Base-by-base conservation (phyloP, 164 flowering plant species). In the Liriodendron chinense region DNA sequence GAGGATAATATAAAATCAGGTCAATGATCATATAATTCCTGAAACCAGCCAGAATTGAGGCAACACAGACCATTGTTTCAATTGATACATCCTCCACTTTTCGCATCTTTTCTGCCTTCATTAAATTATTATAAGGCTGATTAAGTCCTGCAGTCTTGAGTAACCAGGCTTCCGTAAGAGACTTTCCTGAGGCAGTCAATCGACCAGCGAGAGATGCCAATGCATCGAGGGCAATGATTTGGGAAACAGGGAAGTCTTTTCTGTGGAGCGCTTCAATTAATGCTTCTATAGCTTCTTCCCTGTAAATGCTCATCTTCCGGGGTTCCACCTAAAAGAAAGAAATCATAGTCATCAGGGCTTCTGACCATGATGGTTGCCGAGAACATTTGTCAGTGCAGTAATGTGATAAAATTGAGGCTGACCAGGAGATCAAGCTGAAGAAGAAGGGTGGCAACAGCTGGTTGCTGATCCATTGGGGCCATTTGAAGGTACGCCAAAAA, bases 401-500 rank as follows among this genome's bases (percentile, higher is more conserved):
- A n/a, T 66, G 28, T 22, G 48, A 53, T 25, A 56, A 24, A 63
- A 25, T 22, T 70, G 72, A 78, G 77, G 49, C 89, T 34, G 64
- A 92, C 97, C 93, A 92, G 78, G 67, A 92, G 90, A 86, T 92
- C 94, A 70, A 92, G 91, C 83, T 88, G 93, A 75, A 92, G 89
- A 77, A 92, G 94, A 78, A 92, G 92, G 77, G 85, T 65, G n/a
- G 93, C 93, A 76, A 84, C 76, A 57, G 82, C 73, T 69, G 90
- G 89, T 80, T 88, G 89, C 74, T 90, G 93, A 74, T 90, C 93
- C 86, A 90, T 85, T 53, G 94, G 91, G 74, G 92, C 91, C 91
- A 87, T 90, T 75, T 89, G 97, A 66, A 92, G 92, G 79, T 92
- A 81, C 78, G 88, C 88, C 62, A 92, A 87, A 79, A 89, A 84